Evolutionary conservation across 306 rosid genomes (phyloP).

Genomic region (Nissolia schottii): DNA sequence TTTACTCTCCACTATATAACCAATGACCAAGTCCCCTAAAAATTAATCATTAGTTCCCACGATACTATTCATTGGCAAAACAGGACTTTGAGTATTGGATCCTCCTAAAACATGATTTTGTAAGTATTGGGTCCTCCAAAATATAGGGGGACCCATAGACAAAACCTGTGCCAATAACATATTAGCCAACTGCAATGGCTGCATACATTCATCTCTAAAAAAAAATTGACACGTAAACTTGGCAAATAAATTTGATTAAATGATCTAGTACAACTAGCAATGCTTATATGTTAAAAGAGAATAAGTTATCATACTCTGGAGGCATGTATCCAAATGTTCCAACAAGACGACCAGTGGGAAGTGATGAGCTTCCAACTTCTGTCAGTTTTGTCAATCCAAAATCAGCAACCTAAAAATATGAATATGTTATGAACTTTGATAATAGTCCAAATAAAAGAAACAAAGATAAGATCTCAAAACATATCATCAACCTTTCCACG

Average conservation of each 20-base stretch:
- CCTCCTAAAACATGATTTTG: too few species aligned
- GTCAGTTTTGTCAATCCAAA: slow-evolving; percentile 90
- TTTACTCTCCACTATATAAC: too few species aligned
- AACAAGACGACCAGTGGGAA: slow-evolving; percentile 77
- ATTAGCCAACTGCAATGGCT: background rate
- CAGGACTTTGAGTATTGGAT: too few species aligned
- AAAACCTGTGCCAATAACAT: background rate
- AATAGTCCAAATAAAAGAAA: background rate
- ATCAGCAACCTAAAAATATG: slow-evolving; percentile 74
- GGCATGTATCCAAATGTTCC: slow-evolving; percentile 99
- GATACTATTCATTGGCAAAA: too few species aligned
- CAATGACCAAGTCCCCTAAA: too few species aligned
- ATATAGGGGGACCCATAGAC: too few species aligned
- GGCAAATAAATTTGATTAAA: background rate
- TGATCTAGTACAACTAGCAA: background rate
- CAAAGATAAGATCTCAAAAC: background rate
- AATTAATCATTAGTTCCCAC: too few species aligned
- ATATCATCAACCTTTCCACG: slow-evolving; percentile 75
- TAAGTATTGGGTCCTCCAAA: too few species aligned
- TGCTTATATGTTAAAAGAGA: background rate
- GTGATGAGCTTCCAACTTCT: slow-evolving; percentile 77
- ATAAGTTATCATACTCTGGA: slow-evolving; percentile 65
- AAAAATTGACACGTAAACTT: background rate
- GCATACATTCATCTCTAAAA: background rate
- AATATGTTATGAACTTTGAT: slow-evolving; percentile 21